Base-by-base conservation (phyloP, 2,329 filamentous ascomycete genomes). In the Escovopsis sp. region DNA sequence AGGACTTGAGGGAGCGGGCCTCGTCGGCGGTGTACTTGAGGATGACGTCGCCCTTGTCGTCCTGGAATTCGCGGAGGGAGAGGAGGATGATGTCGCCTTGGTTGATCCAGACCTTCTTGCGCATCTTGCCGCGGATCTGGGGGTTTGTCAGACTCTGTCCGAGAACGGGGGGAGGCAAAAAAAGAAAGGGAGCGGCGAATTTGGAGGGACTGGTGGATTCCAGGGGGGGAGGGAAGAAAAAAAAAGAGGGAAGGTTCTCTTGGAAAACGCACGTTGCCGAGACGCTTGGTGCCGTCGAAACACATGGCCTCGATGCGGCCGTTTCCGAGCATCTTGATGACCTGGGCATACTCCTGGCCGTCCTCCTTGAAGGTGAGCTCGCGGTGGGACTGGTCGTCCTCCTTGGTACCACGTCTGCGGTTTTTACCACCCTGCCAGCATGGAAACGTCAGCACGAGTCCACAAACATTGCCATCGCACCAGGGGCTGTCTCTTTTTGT, bases 21-120 rank as follows among this genome's bases (percentile, higher is more conserved):
- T 96, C 90, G 56, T 98, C 90, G 64, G 85, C 79, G 39, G 76
- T 83, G 74, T 94, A 94, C 70, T 94, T 96, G 57, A 92, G 76
- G 55, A 90, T 90, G 60, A 94, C 93, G 58, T 94, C 87, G 59
- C 87, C 87, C 67, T 93, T 93, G 65, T 88, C 81, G 62, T 90
- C 84, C 59, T 93, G 85, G 66, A 92, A 92, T 61, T 92, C 86
- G 49, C 85, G 82, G 42, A 93, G 78, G 26, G 80, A 87, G 42
- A 88, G 69, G 31, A 88, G 74, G 58, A 88, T 87, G 58, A 94
- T 94, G 59, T 94, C 85, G 55, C 86, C 86, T 67, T 94, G 86
- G 72, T 94, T 94, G 72, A 94, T 94, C 86, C 86, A 94, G 62
- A 96, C 90, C 75, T 98, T 98, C 75, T 98, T 98, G 54, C 90